Percentiles rank a stretch among this genome's conserved stretches.
Evolutionary conservation across 2,329 filamentous ascomycete genomes (phyloP).

Genomic region (Phyllosticta citrichinensis): DNA sequence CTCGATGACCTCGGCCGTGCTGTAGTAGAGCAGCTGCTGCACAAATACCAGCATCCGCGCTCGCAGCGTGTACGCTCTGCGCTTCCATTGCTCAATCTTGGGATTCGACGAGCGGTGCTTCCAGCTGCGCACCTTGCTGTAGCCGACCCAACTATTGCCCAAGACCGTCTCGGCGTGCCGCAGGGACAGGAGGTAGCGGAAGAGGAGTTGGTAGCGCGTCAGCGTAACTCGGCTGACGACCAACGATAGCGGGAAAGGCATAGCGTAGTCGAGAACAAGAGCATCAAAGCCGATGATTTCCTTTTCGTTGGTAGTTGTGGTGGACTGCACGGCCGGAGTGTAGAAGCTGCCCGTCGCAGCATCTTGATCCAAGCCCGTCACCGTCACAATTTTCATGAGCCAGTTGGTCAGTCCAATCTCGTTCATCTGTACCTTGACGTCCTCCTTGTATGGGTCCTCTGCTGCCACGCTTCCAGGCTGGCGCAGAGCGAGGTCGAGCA

Average conservation of each 20-base stretch:
- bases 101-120: slow-evolving; percentile 64
- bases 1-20: slow-evolving; percentile 92
- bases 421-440: slow-evolving; percentile 96
- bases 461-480: slow-evolving; percentile 91
- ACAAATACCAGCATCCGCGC: slow-evolving; percentile 96
- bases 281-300: slow-evolving; percentile 86
- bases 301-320: slow-evolving; percentile 55
- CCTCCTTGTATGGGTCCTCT: slow-evolving; percentile 94
- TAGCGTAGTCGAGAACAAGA: slow-evolving; percentile 83
- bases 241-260: slow-evolving; percentile 89
- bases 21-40: slow-evolving; percentile 93
- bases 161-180: slow-evolving; percentile 83
- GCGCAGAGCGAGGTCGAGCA: slow-evolving; percentile 92
- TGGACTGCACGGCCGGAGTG: slow-evolving; percentile 51
- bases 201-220: slow-evolving; percentile 92
- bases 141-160: slow-evolving; percentile 80
- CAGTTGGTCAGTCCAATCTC: slow-evolving; percentile 87
- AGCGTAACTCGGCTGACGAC: slow-evolving; percentile 94
- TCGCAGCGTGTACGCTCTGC: slow-evolving; percentile 80
- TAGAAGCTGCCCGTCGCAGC: slow-evolving; percentile 51
- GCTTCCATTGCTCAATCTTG: slow-evolving; percentile 82
- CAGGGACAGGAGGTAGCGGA: slow-evolving; percentile 83
- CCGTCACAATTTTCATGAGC: slow-evolving; percentile 91
- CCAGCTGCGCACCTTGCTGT: slow-evolving; percentile 74
- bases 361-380: slow-evolving; percentile 88